Conservation (phyloP, 192 early-diverging fungal genomes). For the Podila clonocystis region DNA sequence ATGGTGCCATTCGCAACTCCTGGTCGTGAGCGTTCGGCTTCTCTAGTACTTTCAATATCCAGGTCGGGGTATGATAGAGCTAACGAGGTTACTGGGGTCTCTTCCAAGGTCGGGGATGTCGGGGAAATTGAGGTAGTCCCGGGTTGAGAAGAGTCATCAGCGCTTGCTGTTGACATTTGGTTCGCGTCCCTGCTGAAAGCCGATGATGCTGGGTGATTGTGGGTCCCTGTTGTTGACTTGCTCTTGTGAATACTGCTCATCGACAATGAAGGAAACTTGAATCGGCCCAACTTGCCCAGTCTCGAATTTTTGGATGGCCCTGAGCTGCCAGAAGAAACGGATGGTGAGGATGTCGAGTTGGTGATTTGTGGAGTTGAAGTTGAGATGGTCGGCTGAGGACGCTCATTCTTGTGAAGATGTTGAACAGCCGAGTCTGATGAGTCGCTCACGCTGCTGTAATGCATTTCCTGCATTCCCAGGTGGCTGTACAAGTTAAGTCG, state of each 20-base stretch:
- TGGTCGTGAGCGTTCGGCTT: too few species aligned
- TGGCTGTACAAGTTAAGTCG: conserved; percentile 7
- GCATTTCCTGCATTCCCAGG: conserved; percentile 20
- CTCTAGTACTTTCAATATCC: too few species aligned
- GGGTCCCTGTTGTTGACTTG: background rate
- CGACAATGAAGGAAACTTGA: conserved; percentile 37
- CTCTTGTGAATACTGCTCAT: conserved; percentile 27
- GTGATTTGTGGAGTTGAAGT: background rate
- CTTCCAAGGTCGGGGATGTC: too few species aligned
- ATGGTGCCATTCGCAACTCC: background rate
- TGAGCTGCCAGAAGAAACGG: background rate
- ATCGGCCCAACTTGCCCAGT: conserved; percentile 19
- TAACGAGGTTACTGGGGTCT: too few species aligned
- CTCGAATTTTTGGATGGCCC: background rate
- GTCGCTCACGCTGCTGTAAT: background rate
- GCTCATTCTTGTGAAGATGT: conserved; percentile 3
- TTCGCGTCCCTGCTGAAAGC: too few species aligned
- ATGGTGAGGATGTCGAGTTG: background rate
- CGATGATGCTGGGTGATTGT: background rate
- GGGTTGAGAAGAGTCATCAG: too few species aligned
- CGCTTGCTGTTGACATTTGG: too few species aligned
- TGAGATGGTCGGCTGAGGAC: background rate
- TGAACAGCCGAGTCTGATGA: background rate
- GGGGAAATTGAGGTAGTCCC: too few species aligned
- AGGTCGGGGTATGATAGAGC: too few species aligned